A percentile compares a stretch with the other conserved stretches of the same genome.
phyloP scores from a whole-genome alignment of 2,329 filamentous ascomycete genomes.

The Aschersonia sp. region DNA sequence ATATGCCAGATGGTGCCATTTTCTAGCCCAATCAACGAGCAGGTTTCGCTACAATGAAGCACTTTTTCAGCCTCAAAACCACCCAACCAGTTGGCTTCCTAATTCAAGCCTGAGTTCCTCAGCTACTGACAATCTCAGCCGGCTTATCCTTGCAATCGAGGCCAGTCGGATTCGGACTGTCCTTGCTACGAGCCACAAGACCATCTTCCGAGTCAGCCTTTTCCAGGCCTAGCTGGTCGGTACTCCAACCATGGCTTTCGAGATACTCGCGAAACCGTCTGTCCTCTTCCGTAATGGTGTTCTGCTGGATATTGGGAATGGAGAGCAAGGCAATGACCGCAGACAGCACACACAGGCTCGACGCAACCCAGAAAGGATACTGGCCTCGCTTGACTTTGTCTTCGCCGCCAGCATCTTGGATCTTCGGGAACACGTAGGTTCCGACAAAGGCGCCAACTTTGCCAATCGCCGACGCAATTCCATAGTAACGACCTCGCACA shows the following conservation, averaged over 20 bases:
- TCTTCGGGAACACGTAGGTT: constrained; percentile 57
- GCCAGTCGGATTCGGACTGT: neutral
- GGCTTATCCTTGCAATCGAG: no score
- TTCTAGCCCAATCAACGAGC: no score
- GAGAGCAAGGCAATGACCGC: constrained; percentile 44
- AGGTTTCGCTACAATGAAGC: no score
- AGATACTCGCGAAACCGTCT: constrained; percentile 60
- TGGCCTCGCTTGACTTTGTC: constrained; percentile 49
- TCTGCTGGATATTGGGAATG: constrained; percentile 66
- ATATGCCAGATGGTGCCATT: no score
- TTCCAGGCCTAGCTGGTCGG: constrained; percentile 29
- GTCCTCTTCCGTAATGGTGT: constrained; percentile 74
- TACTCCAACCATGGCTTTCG: constrained; percentile 62
- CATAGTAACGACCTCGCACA: constrained; percentile 61
- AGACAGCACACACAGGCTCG: constrained; percentile 59
- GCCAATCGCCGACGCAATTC: constrained; percentile 56
- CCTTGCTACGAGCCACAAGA: neutral
- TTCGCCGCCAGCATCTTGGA: constrained; percentile 30
- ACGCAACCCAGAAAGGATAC: constrained; percentile 82
- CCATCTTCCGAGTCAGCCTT: constrained; percentile 1
- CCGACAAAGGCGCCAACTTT: constrained; percentile 79
- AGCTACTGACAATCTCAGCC: neutral
- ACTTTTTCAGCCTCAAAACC: no score
- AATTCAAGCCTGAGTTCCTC: neutral
- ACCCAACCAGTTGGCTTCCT: no score